phyloP scores from a whole-genome alignment of 2,329 filamentous ascomycete species.

The Alternaria triticimaculans region DNA sequence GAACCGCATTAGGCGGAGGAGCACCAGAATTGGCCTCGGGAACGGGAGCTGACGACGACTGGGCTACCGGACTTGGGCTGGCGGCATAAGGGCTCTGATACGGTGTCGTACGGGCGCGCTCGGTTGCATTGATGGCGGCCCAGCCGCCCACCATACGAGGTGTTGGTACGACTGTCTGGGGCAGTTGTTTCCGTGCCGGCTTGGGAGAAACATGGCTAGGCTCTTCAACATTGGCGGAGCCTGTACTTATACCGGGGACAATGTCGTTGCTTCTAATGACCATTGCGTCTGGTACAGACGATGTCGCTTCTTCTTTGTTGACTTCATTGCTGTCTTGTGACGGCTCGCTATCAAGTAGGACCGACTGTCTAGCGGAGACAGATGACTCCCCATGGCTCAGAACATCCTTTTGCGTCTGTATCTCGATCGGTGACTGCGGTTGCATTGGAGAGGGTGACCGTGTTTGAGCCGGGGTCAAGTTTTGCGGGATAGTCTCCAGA shows the following conservation, averaged over 20 bases:
- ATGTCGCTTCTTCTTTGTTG: neutral
- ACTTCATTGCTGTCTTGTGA: neutral
- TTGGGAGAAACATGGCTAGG: neutral
- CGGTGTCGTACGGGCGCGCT: neutral
- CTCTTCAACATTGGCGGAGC: neutral
- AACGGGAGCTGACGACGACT: neutral
- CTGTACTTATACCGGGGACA: neutral
- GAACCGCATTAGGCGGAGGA: neutral
- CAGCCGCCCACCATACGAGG: constrained; percentile 14
- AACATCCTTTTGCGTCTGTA: neutral
- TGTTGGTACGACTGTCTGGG: neutral
- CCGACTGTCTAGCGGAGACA: neutral
- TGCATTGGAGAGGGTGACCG: neutral
- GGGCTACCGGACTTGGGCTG: neutral
- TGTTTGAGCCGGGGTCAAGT: neutral
- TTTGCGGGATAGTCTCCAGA: neutral
- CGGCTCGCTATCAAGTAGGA: neutral
- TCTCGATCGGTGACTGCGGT: neutral
- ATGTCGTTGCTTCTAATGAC: neutral
- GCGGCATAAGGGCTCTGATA: constrained; percentile 31
- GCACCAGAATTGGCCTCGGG: neutral
- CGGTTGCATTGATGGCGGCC: constrained; percentile 26
- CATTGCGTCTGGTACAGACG: neutral
- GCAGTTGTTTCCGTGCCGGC: neutral
- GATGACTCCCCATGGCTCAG: neutral